Base-by-base conservation (phyloP, 108 stramenopile species). In the Cyclotella sp. region DNA sequence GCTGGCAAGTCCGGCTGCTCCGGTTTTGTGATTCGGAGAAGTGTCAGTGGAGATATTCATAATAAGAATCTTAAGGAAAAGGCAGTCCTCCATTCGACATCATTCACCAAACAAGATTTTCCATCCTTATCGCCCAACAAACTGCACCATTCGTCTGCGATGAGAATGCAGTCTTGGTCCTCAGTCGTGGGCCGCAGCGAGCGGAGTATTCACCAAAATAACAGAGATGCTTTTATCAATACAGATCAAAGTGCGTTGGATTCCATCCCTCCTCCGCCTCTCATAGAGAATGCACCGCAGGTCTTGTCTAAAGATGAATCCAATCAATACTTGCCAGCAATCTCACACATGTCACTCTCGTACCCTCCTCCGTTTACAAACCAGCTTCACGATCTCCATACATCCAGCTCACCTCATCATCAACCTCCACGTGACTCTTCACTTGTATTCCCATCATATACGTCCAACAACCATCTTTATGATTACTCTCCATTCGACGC, bases 31-130 rank as follows among this genome's bases (percentile, higher is more conserved):
- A 58, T 45, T 57, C 0, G 55, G 22, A 6, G 44, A 34, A 63
- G 47, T 60, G 49, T 29, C 18, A 62, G 72, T 62, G 18, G 44
- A 28, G 60, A 49, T 49, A 28, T 30, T 3, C 13, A 61, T 72
- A 59, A 39, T 27, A 72, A 61, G 11, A 61, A 9, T n/a, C n/a
- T n/a, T n/a, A n/a, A n/a, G 18, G 22, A 21, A 43, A 55, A 39
- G 68, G 29, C 39, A 70, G 5, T 41, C 9, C 30, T 19, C 6
- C 30, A 28, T 7, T 2, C 13, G 28, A 41, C 57, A 30, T 70
- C 70, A 43, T 57, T 70, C 43, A 44, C 55, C 16, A 22, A 30
- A 59, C 70, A 26, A 26, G 70, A 70, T 70, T 70, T 70, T 58
- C 70, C 70, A 58, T 15, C 26, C 9, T 28, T 70, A 51, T 70